phyloP scores from a whole-genome alignment of 139 green algal species.

The Marvania coccoides region DNA sequence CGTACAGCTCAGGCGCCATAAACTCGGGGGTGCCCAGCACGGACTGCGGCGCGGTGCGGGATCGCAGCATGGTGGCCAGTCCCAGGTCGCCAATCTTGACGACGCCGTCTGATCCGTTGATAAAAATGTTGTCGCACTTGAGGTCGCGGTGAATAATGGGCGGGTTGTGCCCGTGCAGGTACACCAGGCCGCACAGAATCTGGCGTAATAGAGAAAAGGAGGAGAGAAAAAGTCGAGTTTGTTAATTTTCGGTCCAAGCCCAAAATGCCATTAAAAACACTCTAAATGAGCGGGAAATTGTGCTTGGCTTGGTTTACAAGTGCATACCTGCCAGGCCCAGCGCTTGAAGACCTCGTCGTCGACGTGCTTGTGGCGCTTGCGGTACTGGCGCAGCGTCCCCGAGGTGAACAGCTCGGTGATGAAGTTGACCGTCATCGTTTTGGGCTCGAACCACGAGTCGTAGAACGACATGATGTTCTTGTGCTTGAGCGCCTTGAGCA shows the following conservation, averaged over 20 bases:
- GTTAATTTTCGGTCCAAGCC: no score
- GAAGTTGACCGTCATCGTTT: conserved; percentile 92
- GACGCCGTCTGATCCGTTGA: conserved; percentile 86
- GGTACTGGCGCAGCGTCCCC: conserved; percentile 95
- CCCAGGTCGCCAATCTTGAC: conserved; percentile 99
- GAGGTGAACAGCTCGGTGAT: conserved; percentile 99
- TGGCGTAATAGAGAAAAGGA: no score
- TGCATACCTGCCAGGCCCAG: conserved; percentile 90
- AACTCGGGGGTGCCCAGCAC: conserved; percentile 96
- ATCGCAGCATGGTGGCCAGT: conserved; percentile 86
- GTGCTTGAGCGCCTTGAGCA: conserved; percentile 96
- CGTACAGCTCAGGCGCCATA: conserved; percentile 99
- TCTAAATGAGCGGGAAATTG: no score
- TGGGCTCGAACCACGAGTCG: conserved; percentile 88
- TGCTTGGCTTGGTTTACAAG: no score
- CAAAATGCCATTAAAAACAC: no score
- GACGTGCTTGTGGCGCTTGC: conserved; percentile 89
- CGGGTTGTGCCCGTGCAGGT: conserved; percentile 86
- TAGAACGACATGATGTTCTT: conserved; percentile 99
- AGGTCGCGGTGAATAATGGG: conserved; percentile 88
- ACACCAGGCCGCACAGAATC: conserved; percentile 95
- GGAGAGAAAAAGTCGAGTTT: no score
- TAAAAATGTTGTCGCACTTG: conserved; percentile 96
- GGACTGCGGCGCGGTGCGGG: conserved; percentile 78
- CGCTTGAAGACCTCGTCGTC: conserved; percentile 85